Evolutionary conservation across 1,139 yeast species (phyloP).

Genomic region (Blastobotrys proliferans): DNA sequence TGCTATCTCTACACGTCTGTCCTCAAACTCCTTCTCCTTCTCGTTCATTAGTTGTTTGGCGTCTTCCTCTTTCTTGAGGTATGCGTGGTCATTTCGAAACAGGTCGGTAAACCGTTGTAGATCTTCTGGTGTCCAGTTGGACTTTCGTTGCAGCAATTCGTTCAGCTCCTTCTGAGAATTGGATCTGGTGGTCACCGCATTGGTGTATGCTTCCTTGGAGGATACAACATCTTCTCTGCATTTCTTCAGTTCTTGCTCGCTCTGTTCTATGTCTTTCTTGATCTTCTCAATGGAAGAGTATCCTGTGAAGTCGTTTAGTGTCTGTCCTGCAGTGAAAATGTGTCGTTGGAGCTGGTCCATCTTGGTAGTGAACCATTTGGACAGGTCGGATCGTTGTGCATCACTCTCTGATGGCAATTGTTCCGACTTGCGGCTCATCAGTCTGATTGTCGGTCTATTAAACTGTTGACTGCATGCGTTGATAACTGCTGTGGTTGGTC

Average conservation of each 20-base stretch:
- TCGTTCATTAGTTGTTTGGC: slow-evolving; percentile 49
- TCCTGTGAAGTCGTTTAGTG: slow-evolving; percentile 89
- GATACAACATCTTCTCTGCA: slow-evolving; percentile 48
- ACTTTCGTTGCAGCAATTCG: slow-evolving; percentile 80
- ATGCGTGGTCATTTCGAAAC: slow-evolving; percentile 75
- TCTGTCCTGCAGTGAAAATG: slow-evolving; percentile 63
- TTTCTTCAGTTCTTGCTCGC: slow-evolving; percentile 44
- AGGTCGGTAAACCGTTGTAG: slow-evolving; percentile 78
- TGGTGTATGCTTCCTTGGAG: slow-evolving; percentile 53
- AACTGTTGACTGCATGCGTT: no score
- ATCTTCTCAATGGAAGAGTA: slow-evolving; percentile 76
- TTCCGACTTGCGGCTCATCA: background rate
- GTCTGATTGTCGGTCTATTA: no score
- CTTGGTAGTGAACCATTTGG: slow-evolving; percentile 51
- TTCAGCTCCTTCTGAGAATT: slow-evolving; percentile 81
- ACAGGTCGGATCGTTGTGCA: slow-evolving; percentile 43
- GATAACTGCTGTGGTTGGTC: no score
- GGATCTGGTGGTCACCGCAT: slow-evolving; percentile 63
- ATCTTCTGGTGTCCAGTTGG: slow-evolving; percentile 73
- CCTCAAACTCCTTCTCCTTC: slow-evolving; percentile 66
- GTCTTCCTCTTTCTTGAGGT: slow-evolving; percentile 57
- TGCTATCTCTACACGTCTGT: slow-evolving; percentile 62
- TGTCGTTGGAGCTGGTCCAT: slow-evolving; percentile 64
- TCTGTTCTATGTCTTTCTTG: slow-evolving; percentile 53
- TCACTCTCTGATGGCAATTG: slow-evolving; percentile 43